Percentiles rank a stretch among this genome's conserved stretches.
Evolutionary conservation across 2,329 filamentous ascomycete genomes (phyloP).

Genomic region (Colletotrichum simmondsii): DNA sequence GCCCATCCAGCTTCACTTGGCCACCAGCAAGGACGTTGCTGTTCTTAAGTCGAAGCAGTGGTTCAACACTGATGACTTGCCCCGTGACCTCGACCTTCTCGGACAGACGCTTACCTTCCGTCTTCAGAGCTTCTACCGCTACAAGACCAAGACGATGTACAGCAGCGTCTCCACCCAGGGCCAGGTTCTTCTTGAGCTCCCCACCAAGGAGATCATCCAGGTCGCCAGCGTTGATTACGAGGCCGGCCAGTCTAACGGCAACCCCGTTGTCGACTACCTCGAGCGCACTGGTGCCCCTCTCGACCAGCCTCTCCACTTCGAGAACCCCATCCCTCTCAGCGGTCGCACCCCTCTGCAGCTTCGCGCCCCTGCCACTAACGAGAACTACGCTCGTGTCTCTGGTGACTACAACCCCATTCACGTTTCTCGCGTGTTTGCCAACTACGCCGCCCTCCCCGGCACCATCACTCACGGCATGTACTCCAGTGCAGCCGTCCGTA

Average conservation of each 20-base stretch:
- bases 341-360: constrained; percentile 90
- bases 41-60: constrained; percentile 97
- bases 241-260: constrained; percentile 89
- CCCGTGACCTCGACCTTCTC: constrained; percentile 83
- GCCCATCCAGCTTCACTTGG: constrained; percentile 91
- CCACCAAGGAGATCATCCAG: constrained; percentile 97
- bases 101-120: constrained; percentile 97
- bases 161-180: constrained; percentile 92
- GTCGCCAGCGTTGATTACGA: constrained; percentile 98
- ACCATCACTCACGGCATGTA: constrained; percentile 99
- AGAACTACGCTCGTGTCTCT: constrained; percentile 97
- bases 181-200: constrained; percentile 91
- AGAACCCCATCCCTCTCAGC: constrained; percentile 95
- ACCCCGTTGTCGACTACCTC: constrained; percentile 96
- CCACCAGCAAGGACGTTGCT: constrained; percentile 89
- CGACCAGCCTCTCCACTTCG: constrained; percentile 96
- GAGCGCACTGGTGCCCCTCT: constrained; percentile 90
- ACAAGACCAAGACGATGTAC: constrained; percentile 94
- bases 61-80: constrained; percentile 83
- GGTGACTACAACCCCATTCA: constrained; percentile 99
- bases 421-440: constrained; percentile 95
- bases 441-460: constrained; percentile 93
- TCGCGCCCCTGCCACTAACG: constrained; percentile 93
- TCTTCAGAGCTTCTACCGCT: constrained; percentile 88
- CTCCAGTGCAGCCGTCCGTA: constrained; percentile 94